phyloP scores from a whole-genome alignment of 2,329 filamentous ascomycete genomes.

The Leptographium wingfieldii region DNA sequence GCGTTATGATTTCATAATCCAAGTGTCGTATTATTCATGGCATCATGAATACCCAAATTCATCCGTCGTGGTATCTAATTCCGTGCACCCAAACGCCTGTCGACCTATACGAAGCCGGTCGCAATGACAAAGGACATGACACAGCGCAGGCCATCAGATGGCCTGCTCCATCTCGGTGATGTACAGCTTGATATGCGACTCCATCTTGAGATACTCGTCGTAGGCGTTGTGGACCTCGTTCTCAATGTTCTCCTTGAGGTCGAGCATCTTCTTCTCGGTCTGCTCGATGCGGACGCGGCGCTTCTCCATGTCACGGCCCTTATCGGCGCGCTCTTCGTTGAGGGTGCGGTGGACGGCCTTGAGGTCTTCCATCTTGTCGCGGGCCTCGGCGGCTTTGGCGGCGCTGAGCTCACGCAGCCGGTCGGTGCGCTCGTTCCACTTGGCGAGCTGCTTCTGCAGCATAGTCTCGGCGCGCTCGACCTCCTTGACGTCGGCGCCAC shows the following conservation, averaged over 20 bases:
- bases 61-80: slow-evolving; percentile 19
- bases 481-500: slow-evolving; percentile 79
- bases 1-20: neutral
- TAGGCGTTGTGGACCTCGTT: slow-evolving; percentile 82
- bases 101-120: slow-evolving; percentile 10
- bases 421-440: slow-evolving; percentile 79
- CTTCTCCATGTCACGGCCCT: slow-evolving; percentile 84
- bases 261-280: slow-evolving; percentile 99
- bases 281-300: slow-evolving; percentile 90
- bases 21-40: neutral
- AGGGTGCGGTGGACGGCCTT: slow-evolving; percentile 66
- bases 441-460: slow-evolving; percentile 69
- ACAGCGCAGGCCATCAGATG: slow-evolving; percentile 28
- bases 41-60: neutral
- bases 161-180: slow-evolving; percentile 98
- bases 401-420: slow-evolving; percentile 69
- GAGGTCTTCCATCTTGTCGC: slow-evolving; percentile 82
- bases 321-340: slow-evolving; percentile 73
- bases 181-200: slow-evolving; percentile 92
- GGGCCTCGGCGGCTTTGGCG: slow-evolving; percentile 68
- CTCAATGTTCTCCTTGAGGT: slow-evolving; percentile 95
- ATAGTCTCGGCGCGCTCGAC: slow-evolving; percentile 80
- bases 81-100: neutral
- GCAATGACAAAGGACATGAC: slow-evolving; percentile 13
- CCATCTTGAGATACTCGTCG: slow-evolving; percentile 95